Conservation (phyloP, 805 yeast species). For the Lachancea waltii region DNA sequence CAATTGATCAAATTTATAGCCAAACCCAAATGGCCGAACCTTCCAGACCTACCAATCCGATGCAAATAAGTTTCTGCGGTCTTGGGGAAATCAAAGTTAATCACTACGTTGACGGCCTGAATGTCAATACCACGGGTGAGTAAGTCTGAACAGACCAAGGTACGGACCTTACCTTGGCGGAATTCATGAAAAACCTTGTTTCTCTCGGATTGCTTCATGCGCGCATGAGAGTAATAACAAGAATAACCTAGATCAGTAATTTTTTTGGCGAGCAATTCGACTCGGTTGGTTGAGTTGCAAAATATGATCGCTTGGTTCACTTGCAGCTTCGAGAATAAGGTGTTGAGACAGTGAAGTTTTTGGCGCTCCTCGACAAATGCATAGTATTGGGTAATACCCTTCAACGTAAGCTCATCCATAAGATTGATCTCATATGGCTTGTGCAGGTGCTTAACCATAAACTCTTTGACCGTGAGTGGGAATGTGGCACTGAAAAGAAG, state of each 20-base stretch:
- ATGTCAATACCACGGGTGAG: slow-evolving; percentile 98
- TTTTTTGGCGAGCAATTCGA: slow-evolving; percentile 89
- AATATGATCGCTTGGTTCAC: slow-evolving; percentile 95
- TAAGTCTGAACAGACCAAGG: slow-evolving; percentile 92
- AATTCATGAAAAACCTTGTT: slow-evolving; percentile 98
- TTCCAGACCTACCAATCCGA: slow-evolving; percentile 98
- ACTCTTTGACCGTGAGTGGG: slow-evolving; percentile 87
- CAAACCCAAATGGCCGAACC: slow-evolving; percentile 96
- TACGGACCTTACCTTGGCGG: slow-evolving; percentile 96
- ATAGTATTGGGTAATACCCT: slow-evolving; percentile 95
- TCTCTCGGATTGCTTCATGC: slow-evolving; percentile 95
- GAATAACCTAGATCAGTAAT: slow-evolving; percentile 95
- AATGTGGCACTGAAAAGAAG: slow-evolving; percentile 91
- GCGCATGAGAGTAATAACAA: slow-evolving; percentile 94
- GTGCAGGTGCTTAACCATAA: slow-evolving; percentile 83
- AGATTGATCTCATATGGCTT: slow-evolving; percentile 93
- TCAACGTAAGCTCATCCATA: slow-evolving; percentile 94
- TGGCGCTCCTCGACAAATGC: slow-evolving; percentile 98
- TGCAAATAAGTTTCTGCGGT: slow-evolving; percentile 96
- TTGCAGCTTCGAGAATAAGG: slow-evolving; percentile 87
- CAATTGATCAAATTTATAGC: slow-evolving; percentile 95
- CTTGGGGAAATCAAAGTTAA: slow-evolving; percentile 97
- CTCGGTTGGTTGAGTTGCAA: slow-evolving; percentile 95
- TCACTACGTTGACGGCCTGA: slow-evolving; percentile 96
- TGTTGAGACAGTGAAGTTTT: slow-evolving; percentile 91